These are phyloP conservation scores for Suillus weaverae DNA, from an alignment of 768 basidiomycete genomes.

Conservation along the genomic window DNA sequence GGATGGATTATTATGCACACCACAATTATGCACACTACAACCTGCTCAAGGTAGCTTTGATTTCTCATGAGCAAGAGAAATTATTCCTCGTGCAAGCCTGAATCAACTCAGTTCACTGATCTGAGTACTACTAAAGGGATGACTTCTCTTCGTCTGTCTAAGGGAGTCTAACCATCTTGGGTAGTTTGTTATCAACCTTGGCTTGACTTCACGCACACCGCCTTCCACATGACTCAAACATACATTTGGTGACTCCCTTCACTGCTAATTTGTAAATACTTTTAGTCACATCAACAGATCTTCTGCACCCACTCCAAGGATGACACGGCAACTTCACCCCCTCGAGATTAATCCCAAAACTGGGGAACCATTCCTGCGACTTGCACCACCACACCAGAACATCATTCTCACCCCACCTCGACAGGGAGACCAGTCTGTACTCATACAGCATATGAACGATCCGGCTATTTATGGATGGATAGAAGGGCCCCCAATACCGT, in stretches of 20 bases:
- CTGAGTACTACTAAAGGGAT: not conserved
- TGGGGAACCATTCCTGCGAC: constrained; percentile 56
- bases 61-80: not conserved
- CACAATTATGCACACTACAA: not conserved
- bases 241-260: not conserved
- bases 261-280: not conserved
- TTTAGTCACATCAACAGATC: not conserved
- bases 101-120: not conserved
- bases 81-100: not conserved
- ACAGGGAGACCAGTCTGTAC: constrained; percentile 37
- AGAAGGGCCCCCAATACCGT: constrained; percentile 53
- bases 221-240: not conserved
- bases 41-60: not conserved
- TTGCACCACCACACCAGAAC: constrained; percentile 48
- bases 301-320: not conserved
- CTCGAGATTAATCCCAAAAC: constrained; percentile 43
- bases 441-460: constrained; percentile 50
- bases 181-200: not conserved
- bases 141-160: not conserved
- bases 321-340: constrained; percentile 31
- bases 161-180: not conserved
- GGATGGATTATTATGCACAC: not conserved
- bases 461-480: constrained; percentile 45
- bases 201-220: not conserved
- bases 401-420: constrained; percentile 65